Evolutionary conservation across 2,329 filamentous ascomycete species (phyloP).

Genomic region (Colletotrichum sp.): DNA sequence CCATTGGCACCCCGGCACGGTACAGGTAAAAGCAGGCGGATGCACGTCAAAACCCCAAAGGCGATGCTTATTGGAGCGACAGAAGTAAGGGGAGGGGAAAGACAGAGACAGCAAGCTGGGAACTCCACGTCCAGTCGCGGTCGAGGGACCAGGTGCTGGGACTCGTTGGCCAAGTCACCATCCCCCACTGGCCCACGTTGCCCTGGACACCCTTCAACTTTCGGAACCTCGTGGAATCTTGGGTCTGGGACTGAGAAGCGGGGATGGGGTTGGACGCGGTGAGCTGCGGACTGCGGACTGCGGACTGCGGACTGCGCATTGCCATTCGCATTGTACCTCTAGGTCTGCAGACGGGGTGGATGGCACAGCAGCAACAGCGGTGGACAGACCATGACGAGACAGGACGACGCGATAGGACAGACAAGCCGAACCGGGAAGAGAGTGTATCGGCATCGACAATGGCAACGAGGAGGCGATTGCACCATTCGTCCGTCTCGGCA

Average conservation of each 20-base stretch:
- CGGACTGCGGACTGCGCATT: not conserved
- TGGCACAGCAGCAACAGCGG: slow-evolving; percentile 11
- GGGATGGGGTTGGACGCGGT: not conserved
- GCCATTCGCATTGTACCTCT: not conserved
- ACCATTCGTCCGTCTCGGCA: not conserved
- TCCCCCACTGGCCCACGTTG: slow-evolving; percentile 20
- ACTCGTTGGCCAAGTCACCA: not conserved
- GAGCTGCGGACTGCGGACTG: not conserved
- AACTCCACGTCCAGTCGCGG: not conserved
- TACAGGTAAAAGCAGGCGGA: not conserved
- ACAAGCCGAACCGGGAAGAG: not conserved
- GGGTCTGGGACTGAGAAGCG: slow-evolving; percentile 2
- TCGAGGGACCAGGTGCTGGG: not conserved
- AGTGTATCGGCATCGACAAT: not conserved
- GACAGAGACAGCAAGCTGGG: slow-evolving; percentile 4
- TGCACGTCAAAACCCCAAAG: slow-evolving; percentile 13
- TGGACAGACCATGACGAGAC: not conserved
- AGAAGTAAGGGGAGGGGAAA: not conserved
- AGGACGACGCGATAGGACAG: not conserved
- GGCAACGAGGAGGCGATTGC: not conserved
- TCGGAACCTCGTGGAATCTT: slow-evolving; percentile 20
- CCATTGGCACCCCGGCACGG: slow-evolving; percentile 2
- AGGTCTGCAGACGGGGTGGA: not conserved
- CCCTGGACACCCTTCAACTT: slow-evolving; percentile 1
- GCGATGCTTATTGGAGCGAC: slow-evolving; percentile 12